phyloP scores from a whole-genome alignment of 257 asterid genomes.

The Prunella vulgaris region DNA sequence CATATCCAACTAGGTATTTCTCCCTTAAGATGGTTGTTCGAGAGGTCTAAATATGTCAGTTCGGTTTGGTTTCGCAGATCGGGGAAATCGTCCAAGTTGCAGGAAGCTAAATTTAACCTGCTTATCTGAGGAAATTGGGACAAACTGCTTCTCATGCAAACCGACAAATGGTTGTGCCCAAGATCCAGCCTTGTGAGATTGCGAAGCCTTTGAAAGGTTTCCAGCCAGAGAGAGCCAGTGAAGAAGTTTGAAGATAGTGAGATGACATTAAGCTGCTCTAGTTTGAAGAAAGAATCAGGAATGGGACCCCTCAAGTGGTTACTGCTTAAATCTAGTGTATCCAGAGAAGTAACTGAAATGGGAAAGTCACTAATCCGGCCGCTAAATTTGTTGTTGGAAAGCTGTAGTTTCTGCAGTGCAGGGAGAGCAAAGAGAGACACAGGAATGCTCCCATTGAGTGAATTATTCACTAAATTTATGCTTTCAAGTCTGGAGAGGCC shows the following conservation, averaged over 20 bases:
- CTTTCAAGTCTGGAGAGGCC: slow-evolving; percentile 29
- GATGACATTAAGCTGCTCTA: slow-evolving; percentile 23
- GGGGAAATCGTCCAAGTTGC: slow-evolving; percentile 42
- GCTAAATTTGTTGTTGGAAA: slow-evolving; percentile 35
- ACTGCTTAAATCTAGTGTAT: slow-evolving; percentile 34
- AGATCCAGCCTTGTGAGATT: slow-evolving; percentile 44
- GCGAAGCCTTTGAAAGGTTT: slow-evolving; percentile 18
- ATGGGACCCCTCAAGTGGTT: slow-evolving; percentile 37
- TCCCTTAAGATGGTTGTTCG: slow-evolving; percentile 38
- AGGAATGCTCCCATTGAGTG: slow-evolving; percentile 40
- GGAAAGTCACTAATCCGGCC: slow-evolving; percentile 32
- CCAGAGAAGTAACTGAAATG: slow-evolving; percentile 23
- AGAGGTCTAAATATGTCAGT: slow-evolving; percentile 40
- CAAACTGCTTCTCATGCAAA: slow-evolving; percentile 20
- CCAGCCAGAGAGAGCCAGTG: slow-evolving; percentile 29
- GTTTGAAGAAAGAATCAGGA: slow-evolving; percentile 33
- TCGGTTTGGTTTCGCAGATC: slow-evolving; percentile 22
- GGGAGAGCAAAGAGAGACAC: slow-evolving; percentile 36
- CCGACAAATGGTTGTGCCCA: slow-evolving; percentile 42
- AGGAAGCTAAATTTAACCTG: slow-evolving; percentile 45
- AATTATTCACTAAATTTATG: slow-evolving; percentile 33
- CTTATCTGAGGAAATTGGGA: slow-evolving; percentile 21
- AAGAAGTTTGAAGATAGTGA: slow-evolving; percentile 37
- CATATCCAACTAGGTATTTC: slow-evolving; percentile 60
- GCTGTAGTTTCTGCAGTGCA: slow-evolving; percentile 30